phyloP scores from a whole-genome alignment of 2,329 filamentous ascomycete species.

The Cladophialophora carrionii region DNA sequence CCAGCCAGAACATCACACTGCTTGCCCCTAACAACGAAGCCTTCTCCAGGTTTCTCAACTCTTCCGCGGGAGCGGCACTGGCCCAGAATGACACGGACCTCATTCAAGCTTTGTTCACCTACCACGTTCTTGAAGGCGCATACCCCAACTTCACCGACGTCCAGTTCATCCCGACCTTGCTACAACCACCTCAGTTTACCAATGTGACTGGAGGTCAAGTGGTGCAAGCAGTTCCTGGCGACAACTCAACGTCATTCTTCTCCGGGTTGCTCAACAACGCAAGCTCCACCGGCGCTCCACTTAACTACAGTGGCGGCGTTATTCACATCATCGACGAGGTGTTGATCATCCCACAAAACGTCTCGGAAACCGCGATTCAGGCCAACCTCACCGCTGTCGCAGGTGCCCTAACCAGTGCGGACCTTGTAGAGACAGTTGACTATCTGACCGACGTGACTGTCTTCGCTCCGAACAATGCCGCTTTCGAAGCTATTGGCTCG shows the following conservation, averaged over 20 bases:
- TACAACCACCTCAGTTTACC: slow-evolving; percentile 57
- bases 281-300: slow-evolving; percentile 55
- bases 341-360: slow-evolving; percentile 52
- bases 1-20: slow-evolving; percentile 58
- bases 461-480: slow-evolving; percentile 66
- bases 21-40: slow-evolving; percentile 62
- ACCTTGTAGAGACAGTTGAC: slow-evolving; percentile 35
- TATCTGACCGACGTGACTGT: slow-evolving; percentile 60
- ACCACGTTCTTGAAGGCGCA: slow-evolving; percentile 63
- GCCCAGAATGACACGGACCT: slow-evolving; percentile 18
- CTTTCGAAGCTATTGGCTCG: slow-evolving; percentile 62
- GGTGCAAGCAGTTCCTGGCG: slow-evolving; percentile 50
- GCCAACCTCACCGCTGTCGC: slow-evolving; percentile 54
- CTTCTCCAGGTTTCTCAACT: slow-evolving; percentile 47
- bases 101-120: slow-evolving; percentile 56
- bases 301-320: slow-evolving; percentile 50
- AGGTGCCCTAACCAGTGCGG: slow-evolving; percentile 52
- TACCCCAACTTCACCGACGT: slow-evolving; percentile 41
- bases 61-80: slow-evolving; percentile 40
- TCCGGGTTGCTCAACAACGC: slow-evolving; percentile 57
- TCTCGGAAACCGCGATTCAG: slow-evolving; percentile 48
- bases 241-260: slow-evolving; percentile 54
- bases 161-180: slow-evolving; percentile 54
- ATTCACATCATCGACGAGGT: slow-evolving; percentile 59
- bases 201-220: slow-evolving; percentile 65